Percentiles rank a stretch among this genome's conserved stretches.
phyloP scores from a whole-genome alignment of 2,329 filamentous ascomycete genomes.

The Emergomyces pasteurianus region DNA sequence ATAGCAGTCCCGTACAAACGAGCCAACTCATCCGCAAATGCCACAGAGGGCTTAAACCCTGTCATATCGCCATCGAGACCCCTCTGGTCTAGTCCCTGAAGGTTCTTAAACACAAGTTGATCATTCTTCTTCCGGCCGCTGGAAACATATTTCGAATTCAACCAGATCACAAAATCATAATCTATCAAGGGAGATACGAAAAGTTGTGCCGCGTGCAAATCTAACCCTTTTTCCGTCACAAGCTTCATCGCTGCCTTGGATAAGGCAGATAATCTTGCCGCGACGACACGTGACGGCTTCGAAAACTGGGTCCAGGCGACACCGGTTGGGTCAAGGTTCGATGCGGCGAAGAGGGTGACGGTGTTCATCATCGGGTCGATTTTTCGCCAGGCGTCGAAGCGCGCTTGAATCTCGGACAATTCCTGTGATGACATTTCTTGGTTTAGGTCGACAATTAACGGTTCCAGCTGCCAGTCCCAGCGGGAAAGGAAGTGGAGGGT shows the following conservation, averaged over 20 bases:
- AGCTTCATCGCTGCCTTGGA: slow-evolving; percentile 62
- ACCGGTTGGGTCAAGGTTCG: slow-evolving; percentile 64
- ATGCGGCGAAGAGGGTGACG: slow-evolving; percentile 68
- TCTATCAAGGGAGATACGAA: slow-evolving; percentile 64
- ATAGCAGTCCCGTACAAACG: slow-evolving; percentile 55
- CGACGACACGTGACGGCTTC: slow-evolving; percentile 67
- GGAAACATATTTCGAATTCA: slow-evolving; percentile 45
- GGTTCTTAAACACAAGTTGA: slow-evolving; percentile 57
- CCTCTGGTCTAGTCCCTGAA: slow-evolving; percentile 42
- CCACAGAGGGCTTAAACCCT: slow-evolving; percentile 48
- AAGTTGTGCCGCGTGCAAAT: slow-evolving; percentile 46
- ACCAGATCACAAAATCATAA: slow-evolving; percentile 74
- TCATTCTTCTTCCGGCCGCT: slow-evolving; percentile 25
- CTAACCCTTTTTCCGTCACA: slow-evolving; percentile 41
- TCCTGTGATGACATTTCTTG: slow-evolving; percentile 49
- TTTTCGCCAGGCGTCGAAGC: slow-evolving; percentile 73
- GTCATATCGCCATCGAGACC: slow-evolving; percentile 33
- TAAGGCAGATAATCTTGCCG: slow-evolving; percentile 68
- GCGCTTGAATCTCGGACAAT: slow-evolving; percentile 51
- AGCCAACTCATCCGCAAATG: slow-evolving; percentile 57
- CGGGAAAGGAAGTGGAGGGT: slow-evolving; percentile 66
- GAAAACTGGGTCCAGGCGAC: slow-evolving; percentile 64
- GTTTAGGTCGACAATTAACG: slow-evolving; percentile 67
- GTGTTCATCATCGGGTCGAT: slow-evolving; percentile 83
- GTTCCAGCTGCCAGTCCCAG: slow-evolving; percentile 85